These are phyloP conservation scores for Nigrograna mackinnonii DNA, from an alignment of 2,329 filamentous ascomycete genomes.

Conservation along the genomic window DNA sequence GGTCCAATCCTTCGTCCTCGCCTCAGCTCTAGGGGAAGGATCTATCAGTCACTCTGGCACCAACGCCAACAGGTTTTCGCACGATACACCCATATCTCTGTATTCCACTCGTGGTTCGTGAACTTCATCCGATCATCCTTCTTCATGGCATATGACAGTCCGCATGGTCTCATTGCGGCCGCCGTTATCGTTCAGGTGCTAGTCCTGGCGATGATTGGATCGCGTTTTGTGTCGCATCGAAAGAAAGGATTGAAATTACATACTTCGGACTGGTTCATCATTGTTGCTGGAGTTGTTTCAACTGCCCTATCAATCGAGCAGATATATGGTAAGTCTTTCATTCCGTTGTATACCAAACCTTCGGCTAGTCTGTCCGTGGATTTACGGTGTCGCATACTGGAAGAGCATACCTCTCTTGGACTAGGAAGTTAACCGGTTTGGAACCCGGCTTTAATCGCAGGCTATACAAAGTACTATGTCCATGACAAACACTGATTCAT, in stretches of 20 bases:
- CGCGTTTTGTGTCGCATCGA: slow-evolving; percentile 3
- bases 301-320: slow-evolving; percentile 4
- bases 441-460: too few species aligned
- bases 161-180: slow-evolving; percentile 7
- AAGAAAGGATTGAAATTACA: slow-evolving; percentile 1
- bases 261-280: slow-evolving; percentile 7
- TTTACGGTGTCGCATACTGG: too few species aligned
- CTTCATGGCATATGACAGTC: slow-evolving; percentile 8
- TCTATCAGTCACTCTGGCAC: too few species aligned
- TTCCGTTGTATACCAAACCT: too few species aligned
- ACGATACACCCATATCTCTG: too few species aligned
- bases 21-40: too few species aligned
- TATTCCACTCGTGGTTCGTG: too few species aligned
- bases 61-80: too few species aligned
- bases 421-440: too few species aligned
- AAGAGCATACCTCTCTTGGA: too few species aligned
- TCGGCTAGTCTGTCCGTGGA: too few species aligned
- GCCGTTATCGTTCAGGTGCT: slow-evolving; percentile 7
- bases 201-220: slow-evolving; percentile 3
- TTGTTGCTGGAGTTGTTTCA: slow-evolving; percentile 3
- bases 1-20: neutral
- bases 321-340: slow-evolving; percentile 2
- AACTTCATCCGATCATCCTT: too few species aligned
- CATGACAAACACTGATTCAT: neutral
- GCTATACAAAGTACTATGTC: neutral